phyloP scores from a whole-genome alignment of 768 basidiomycete genomes.

The Suillus subaureus region DNA sequence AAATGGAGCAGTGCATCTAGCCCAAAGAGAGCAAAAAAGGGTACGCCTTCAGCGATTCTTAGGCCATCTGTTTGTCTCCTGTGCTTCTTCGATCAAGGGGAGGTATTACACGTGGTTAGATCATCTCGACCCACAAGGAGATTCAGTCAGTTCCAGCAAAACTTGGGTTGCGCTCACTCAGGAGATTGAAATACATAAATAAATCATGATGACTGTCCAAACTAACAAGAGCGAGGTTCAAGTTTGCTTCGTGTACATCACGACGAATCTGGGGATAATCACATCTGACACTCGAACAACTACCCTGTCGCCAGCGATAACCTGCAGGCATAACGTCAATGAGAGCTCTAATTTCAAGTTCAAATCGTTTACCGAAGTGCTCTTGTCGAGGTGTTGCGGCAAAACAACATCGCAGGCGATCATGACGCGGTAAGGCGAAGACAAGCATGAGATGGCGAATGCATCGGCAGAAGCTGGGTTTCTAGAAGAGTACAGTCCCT shows the following conservation, averaged over 20 bases:
- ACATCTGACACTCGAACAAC: slow-evolving; percentile 57
- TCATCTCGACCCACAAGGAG: neutral
- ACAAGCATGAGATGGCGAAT: slow-evolving; percentile 66
- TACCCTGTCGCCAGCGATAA: slow-evolving; percentile 49
- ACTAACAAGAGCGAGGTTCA: slow-evolving; percentile 10
- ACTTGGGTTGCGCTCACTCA: neutral
- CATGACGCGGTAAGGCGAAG: slow-evolving; percentile 67
- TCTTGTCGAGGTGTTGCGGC: slow-evolving; percentile 29
- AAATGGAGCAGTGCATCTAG: neutral
- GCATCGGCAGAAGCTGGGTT: slow-evolving; percentile 60
- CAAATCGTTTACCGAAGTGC: slow-evolving; percentile 23
- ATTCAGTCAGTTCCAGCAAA: neutral
- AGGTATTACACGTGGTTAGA: neutral
- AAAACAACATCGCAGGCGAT: slow-evolving; percentile 60
- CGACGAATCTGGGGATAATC: slow-evolving; percentile 57
- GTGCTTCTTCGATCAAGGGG: neutral
- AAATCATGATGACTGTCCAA: neutral
- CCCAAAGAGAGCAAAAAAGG: neutral
- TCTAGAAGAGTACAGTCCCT: slow-evolving; percentile 64
- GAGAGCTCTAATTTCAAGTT: slow-evolving; percentile 13
- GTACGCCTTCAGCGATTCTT: neutral
- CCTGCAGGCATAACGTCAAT: slow-evolving; percentile 38
- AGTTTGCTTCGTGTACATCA: slow-evolving; percentile 54
- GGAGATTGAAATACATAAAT: neutral
- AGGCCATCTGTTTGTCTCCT: neutral